These are phyloP conservation scores for Aspergillus arachidicola DNA, from an alignment of 2,329 filamentous ascomycete genomes.

Conservation along the genomic window DNA sequence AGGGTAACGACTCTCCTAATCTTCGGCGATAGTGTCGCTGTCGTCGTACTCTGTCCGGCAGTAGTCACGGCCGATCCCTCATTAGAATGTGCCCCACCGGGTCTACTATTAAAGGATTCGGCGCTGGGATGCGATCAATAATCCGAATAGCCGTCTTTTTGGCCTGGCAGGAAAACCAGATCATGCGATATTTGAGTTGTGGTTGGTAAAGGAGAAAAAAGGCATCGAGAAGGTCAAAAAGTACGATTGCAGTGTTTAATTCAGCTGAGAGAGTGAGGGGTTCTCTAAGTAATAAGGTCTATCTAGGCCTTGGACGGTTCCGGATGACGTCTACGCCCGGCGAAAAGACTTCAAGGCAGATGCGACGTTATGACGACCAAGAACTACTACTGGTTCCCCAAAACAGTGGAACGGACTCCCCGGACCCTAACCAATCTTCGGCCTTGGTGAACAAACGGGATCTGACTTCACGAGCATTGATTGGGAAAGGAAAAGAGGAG, in stretches of 20 bases:
- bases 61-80: conserved; percentile 4
- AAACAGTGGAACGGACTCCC: conserved; percentile 15
- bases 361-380: conserved; percentile 27
- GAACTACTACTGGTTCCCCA: conserved; percentile 1
- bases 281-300: background rate
- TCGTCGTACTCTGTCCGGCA: background rate
- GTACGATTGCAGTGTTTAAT: background rate
- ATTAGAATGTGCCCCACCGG: conserved; percentile 5
- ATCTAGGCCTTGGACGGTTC: conserved; percentile 17
- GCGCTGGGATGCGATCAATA: conserved; percentile 1
- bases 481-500: too few relatives aligned
- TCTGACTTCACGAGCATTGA: background rate
- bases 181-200: conserved; percentile 2
- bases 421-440: background rate
- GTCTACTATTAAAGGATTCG: conserved; percentile 4
- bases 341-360: conserved; percentile 8
- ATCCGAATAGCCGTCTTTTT: background rate
- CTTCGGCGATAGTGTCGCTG: background rate
- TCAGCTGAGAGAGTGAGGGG: conserved; percentile 10
- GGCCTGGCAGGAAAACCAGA: background rate
- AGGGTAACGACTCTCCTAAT: background rate
- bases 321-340: conserved; percentile 41
- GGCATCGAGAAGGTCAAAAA: background rate
- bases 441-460: background rate
- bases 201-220: background rate